Conservation (phyloP, 1,284 basidiomycete species). For the Trametes pubescens region DNA sequence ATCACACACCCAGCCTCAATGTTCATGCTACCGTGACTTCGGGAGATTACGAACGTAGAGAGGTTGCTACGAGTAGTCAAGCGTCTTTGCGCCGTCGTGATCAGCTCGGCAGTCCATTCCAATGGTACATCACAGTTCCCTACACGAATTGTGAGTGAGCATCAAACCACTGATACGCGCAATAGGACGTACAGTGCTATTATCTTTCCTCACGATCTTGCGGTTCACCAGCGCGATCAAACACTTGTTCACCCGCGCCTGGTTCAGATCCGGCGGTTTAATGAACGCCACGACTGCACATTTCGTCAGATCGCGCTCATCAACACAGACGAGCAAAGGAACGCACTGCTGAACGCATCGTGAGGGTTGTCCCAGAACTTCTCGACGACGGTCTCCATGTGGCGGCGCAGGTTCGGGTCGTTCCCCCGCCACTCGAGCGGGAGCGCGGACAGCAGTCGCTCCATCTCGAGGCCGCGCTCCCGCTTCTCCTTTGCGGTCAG, state of each 20-base stretch:
- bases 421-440: conserved; percentile 92
- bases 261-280: conserved; percentile 82
- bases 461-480: conserved; percentile 76
- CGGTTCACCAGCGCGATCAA: conserved; percentile 90
- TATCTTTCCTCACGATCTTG: conserved; percentile 86
- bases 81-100: too few species aligned
- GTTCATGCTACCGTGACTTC: too few species aligned
- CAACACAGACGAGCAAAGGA: not conserved
- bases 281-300: conserved; percentile 80
- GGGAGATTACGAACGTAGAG: too few species aligned
- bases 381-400: conserved; percentile 82
- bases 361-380: conserved; percentile 65
- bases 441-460: conserved; percentile 79
- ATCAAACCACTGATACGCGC: not conserved
- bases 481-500: conserved; percentile 84
- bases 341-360: conserved; percentile 63
- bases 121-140: conserved; percentile 59
- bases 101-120: conserved; percentile 49
- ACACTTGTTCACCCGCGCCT: conserved; percentile 92
- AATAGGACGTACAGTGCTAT: conserved; percentile 58
- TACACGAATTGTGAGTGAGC: conserved; percentile 30
- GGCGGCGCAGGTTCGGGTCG: conserved; percentile 80
- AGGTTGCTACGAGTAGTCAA: too few species aligned
- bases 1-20: too few species aligned
- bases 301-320: conserved; percentile 9